These are phyloP conservation scores for Hyaloperonospora arabidopsidis DNA, from an alignment of 352 stramenopile species.

Conservation along the genomic window DNA sequence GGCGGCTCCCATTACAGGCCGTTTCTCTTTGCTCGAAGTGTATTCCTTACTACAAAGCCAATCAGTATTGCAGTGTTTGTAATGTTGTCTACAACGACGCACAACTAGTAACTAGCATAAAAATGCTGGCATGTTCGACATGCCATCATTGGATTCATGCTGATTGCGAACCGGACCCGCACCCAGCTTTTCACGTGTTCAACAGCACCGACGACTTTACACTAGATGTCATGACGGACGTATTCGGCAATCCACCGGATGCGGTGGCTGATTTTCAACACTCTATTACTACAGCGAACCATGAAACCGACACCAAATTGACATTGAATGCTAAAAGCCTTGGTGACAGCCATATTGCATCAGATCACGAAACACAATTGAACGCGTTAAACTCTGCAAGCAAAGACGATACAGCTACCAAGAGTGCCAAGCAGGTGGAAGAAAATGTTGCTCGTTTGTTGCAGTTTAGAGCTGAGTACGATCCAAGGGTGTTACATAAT, in stretches of 20 bases:
- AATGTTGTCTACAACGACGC: constrained; percentile 41
- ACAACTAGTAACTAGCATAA: constrained; percentile 34
- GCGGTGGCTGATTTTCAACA: constrained; percentile 1
- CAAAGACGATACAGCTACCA: constrained; percentile 28
- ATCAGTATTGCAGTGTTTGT: constrained; percentile 75
- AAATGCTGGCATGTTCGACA: constrained; percentile 60
- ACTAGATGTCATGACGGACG: constrained; percentile 39
- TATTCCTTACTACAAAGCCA: constrained; percentile 48
- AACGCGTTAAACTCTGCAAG: constrained; percentile 9
- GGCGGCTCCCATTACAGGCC: constrained; percentile 53
- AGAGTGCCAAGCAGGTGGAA: constrained; percentile 48
- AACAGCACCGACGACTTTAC: constrained; percentile 34
- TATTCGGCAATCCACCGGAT: constrained; percentile 14
- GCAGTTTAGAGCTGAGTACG: constrained; percentile 56
- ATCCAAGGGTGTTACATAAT: constrained; percentile 62
- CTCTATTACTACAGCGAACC: background rate
- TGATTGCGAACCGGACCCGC: constrained; percentile 65
- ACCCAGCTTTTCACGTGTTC: constrained; percentile 45
- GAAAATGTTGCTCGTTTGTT: constrained; percentile 54
- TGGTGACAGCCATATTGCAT: constrained; percentile 17
- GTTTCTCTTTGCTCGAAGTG: constrained; percentile 60
- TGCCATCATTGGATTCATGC: constrained; percentile 79
- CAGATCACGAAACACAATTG: constrained; percentile 14
- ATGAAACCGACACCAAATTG: constrained; percentile 11
- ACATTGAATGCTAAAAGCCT: constrained; percentile 14